Base-by-base conservation (phyloP, 2,329 filamentous ascomycete genomes). In the Cercospora sojina region DNA sequence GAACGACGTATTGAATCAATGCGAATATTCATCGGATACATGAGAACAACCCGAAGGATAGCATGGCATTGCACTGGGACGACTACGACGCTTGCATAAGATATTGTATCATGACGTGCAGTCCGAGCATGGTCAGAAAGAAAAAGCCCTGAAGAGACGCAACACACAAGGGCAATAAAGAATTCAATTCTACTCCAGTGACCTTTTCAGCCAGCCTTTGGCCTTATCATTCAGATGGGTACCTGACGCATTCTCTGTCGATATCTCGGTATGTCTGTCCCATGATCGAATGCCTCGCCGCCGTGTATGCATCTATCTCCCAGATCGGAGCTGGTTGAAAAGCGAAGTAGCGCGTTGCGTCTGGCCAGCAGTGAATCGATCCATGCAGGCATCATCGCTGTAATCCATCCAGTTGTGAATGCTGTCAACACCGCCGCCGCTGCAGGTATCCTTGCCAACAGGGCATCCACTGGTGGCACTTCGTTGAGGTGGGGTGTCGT, bases 361-460 rank as follows among this genome's bases (percentile, higher is more conserved):
- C 66, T 70, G 68, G 13, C 66, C 68, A 38, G 59, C 23, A 32
- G 68, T 59, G 66, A 70, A 70, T 16, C 63, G 25, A 38, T 64
- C 58, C 56, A 65, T 53, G 62, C 68, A 70, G 20, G 61, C n/a
- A 49, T 70, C 68, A 29, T 69, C 62, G 18, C 49, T 62, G 57
- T 69, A 80, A 65, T 80, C 66, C 84, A 86, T 86, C 69, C 81
- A 85, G 70, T 86, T 84, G 65, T 83, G 80, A 35, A 67, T 51
- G 18, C 20, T 35, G 32, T 67, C 65, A 27, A 64, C 47, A 0
- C 81, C 81, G 20, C 77, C 74, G 35, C 72, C 73, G 0, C 81
- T 80, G 69, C 83, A 86, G 10, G 78, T 83, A 68, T 82, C 77
- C 73, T 84, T 84, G 8, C 62, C 64, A 3, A 69, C 68, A 1